Evolutionary conservation across 345 rosid species (phyloP).

Genomic region (Citrus cavaleriei): DNA sequence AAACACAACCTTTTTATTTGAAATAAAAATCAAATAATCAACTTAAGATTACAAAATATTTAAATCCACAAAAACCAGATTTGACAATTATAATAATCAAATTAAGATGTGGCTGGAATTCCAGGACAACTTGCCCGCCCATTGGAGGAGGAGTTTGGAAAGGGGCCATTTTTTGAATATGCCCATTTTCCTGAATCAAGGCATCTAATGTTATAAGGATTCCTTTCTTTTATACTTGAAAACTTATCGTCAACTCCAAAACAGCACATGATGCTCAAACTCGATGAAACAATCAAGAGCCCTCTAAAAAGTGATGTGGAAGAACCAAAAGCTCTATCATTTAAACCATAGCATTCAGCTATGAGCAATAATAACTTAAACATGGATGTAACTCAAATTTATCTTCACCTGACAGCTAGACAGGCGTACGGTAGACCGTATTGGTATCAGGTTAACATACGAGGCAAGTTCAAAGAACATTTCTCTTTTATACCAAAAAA

Average conservation of each 20-base stretch:
- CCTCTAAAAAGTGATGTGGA: not conserved
- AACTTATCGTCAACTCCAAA: not conserved
- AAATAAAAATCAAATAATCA: too few species aligned
- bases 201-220: not conserved
- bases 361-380: not conserved
- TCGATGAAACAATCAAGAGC: not conserved
- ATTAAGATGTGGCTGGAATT: too few species aligned
- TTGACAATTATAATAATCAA: not conserved
- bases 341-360: not conserved
- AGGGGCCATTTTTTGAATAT: slow-evolving; percentile 61
- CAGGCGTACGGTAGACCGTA: not conserved
- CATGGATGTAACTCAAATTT: not conserved
- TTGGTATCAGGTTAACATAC: not conserved
- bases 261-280: not conserved
- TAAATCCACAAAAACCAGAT: not conserved
- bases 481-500: not conserved
- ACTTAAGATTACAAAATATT: not conserved
- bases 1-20: too few species aligned
- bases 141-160: not conserved
- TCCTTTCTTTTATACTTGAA: not conserved
- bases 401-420: not conserved
- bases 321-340: not conserved
- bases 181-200: slow-evolving; percentile 65
- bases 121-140: rapidly evolving
- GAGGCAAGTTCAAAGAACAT: not conserved